phyloP scores from a whole-genome alignment of 495 filamentous ascomycete genomes.

The Podospora didyma region DNA sequence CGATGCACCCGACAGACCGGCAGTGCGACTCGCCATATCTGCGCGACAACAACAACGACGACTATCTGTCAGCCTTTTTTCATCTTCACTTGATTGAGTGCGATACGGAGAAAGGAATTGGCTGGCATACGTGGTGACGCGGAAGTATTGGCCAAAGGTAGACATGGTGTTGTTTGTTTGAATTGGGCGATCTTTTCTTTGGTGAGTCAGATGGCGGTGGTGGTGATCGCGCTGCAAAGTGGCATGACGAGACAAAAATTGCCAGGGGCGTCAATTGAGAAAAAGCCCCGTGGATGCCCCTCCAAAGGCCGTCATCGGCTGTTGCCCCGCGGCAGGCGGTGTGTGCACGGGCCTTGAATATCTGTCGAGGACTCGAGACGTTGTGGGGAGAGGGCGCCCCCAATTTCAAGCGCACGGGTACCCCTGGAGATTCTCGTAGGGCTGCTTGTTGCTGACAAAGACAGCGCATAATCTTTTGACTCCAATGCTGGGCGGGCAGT shows the following conservation, averaged over 20 bases:
- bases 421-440: no score
- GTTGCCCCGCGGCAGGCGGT: background rate
- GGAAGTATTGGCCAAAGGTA: constrained; percentile 83
- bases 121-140: constrained; percentile 72
- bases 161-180: constrained; percentile 58
- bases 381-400: no score
- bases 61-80: constrained; percentile 12
- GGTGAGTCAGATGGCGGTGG: background rate
- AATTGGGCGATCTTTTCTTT: background rate
- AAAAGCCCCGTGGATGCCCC: constrained; percentile 9
- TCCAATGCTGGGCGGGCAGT: no score
- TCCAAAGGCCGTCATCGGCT: constrained; percentile 12
- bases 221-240: background rate
- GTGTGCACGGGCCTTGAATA: no score
- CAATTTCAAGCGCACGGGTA: no score
- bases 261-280: background rate
- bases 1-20: constrained; percentile 83
- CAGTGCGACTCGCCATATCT: constrained; percentile 92
- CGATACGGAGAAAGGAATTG: no score
- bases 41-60: no score
- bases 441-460: no score
- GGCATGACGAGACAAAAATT: background rate
- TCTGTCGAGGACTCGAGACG: no score
- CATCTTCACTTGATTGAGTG: no score
- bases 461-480: no score